phyloP scores from a whole-genome alignment of 139 green algal genomes.

The Pleodorina starrii region DNA sequence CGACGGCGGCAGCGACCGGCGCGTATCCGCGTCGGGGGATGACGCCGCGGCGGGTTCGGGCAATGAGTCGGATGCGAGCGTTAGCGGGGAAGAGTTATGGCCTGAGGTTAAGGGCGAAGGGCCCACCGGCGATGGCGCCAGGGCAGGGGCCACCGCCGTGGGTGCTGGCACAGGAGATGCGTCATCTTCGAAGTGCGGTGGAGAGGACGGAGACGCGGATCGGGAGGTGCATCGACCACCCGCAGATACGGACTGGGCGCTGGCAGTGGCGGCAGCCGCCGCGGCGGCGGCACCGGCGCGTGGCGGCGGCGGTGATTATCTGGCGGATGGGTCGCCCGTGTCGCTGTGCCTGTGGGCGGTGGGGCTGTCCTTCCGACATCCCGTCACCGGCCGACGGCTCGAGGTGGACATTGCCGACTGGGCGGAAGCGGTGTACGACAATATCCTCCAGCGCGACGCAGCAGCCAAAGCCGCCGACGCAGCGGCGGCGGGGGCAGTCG shows the following conservation, averaged over 20 bases:
- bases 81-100: no score
- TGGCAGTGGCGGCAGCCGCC: not conserved
- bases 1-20: no score
- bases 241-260: slow-evolving; percentile 1
- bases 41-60: no score
- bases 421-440: slow-evolving; percentile 41
- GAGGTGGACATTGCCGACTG: slow-evolving; percentile 20
- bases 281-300: not conserved
- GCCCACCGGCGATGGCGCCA: no score
- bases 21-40: no score
- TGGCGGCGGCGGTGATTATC: not conserved
- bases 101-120: no score
- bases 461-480: no score
- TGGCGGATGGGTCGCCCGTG: slow-evolving; percentile 34
- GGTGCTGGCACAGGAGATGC: no score
- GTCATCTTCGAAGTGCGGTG: no score
- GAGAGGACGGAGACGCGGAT: not conserved
- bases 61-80: no score
- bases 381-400: slow-evolving; percentile 3
- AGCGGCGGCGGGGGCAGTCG: no score
- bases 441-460: not conserved
- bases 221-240: slow-evolving; percentile 14
- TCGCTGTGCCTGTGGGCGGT: slow-evolving; percentile 61
- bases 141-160: no score
- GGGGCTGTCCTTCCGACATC: slow-evolving; percentile 56